phyloP scores from a whole-genome alignment of 2,329 filamentous ascomycete species.

The Apiospora rasikravindrae region DNA sequence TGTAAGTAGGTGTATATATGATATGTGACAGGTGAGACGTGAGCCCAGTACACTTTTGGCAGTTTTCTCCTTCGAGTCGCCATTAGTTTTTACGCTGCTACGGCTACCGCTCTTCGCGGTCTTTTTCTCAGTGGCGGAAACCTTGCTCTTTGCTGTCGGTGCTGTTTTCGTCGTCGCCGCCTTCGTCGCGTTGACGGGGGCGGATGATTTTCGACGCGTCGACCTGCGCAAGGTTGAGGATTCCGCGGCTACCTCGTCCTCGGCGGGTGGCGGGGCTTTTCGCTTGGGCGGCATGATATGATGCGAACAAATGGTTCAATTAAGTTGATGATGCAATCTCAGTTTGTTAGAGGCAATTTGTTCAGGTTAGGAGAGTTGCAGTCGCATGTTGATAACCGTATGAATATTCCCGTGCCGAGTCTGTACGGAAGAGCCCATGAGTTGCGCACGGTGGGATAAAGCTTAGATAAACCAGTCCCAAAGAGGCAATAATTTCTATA shows the following conservation, averaged over 20 bases:
- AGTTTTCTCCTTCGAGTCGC: neutral
- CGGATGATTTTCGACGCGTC: conserved; percentile 29
- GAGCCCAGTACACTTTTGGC: neutral
- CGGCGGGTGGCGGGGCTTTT: conserved; percentile 28
- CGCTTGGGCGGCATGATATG: conserved; percentile 29
- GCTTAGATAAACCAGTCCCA: neutral
- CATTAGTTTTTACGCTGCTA: neutral
- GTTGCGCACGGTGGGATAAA: neutral
- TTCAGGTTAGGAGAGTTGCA: neutral
- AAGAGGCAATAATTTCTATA: neutral
- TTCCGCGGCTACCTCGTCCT: neutral
- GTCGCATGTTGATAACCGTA: neutral
- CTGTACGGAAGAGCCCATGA: neutral
- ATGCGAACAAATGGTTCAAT: neutral
- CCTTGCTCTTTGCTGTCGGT: neutral
- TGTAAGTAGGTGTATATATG: neutral
- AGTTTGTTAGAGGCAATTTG: neutral
- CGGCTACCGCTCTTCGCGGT: neutral
- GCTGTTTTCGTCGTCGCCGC: conserved; percentile 19
- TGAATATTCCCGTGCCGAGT: neutral
- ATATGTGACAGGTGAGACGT: neutral
- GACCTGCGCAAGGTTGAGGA: conserved; percentile 28
- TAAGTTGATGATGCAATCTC: no score
- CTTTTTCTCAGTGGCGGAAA: neutral
- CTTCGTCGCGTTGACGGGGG: conserved; percentile 20